Evolutionary conservation across 192 early-diverging fungal genomes (phyloP), one percentile per base, ranked within the genome.

Genomic region (Gamsiella multidivaricata): DNA sequence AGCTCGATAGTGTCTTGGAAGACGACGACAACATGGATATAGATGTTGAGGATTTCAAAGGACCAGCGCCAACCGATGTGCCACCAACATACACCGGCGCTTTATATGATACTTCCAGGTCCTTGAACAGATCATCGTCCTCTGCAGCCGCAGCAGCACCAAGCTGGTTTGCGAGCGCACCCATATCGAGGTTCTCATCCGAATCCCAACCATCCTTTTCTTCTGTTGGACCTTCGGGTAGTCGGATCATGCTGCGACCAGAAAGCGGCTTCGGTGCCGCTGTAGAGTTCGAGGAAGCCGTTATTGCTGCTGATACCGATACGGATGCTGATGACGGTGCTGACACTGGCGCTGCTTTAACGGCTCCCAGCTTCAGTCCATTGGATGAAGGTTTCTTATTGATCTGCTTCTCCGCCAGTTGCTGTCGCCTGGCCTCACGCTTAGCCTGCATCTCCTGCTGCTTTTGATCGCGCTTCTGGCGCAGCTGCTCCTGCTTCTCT

Each of bases 391-490:
- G 25, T 36, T 64, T 68, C 29, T 61, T 60, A 25, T 78, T 51
- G 0, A 39, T 17, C 41, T 78, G 74, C 32, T 78, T 78, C 47
- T 78, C 74, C 23, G 74, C 74, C 34, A 78, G 18, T 37, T 78
- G 74, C 14, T 51, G 60, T 23, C 74, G 74, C 8, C 74, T 58
- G 1, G 74, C 74, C n/a, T 78, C 74, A 14, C 74, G 65, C 29
- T 78, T 78, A 1, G 65, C 74, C 33, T 63, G 60, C 74, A 78
- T 78, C 45, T 78, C 74, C 26, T 78, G 74, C 37, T 78, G 74
- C 49, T 78, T 78, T 15, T 78, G 74, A 31, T 78, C 74, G n/a
- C 74, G 65, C 45, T 78, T 78, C 47, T 34, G 23, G 8, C 65
- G 65, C 25, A 78, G 54, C 28, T 78, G 74, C 41, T 78, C 74